Evolutionary conservation across 495 filamentous ascomycete species (phyloP).

Genomic region (Penicillium salamii): DNA sequence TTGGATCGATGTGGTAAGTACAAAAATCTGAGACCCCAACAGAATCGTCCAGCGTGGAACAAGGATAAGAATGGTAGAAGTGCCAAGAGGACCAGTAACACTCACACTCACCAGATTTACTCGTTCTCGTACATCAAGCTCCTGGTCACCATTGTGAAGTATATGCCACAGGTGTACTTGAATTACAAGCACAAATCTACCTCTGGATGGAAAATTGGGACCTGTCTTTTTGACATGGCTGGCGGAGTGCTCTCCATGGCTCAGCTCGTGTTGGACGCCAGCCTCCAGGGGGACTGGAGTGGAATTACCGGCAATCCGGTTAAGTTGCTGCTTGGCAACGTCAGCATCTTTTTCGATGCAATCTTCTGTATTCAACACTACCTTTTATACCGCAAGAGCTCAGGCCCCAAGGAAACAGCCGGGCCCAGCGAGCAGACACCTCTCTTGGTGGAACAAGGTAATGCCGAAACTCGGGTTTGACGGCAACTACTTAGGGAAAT

Average conservation of each 20-base stretch:
- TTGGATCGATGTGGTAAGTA: conserved; percentile 78
- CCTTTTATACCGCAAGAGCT: conserved; percentile 57
- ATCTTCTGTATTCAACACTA: conserved; percentile 90
- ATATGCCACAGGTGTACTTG: conserved; percentile 78
- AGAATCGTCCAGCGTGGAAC: background rate
- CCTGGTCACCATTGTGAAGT: conserved; percentile 85
- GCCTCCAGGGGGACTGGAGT: conserved; percentile 80
- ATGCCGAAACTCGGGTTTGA: background rate
- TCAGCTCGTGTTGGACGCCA: conserved; percentile 82
- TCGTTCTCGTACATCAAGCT: conserved; percentile 82
- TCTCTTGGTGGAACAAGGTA: conserved; percentile 21
- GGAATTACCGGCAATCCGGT: conserved; percentile 89
- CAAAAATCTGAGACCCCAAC: background rate
- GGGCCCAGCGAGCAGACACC: conserved; percentile 25
- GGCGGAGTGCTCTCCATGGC: conserved; percentile 80
- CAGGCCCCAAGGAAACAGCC: conserved; percentile 13
- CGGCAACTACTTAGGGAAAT: background rate
- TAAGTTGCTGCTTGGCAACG: conserved; percentile 80
- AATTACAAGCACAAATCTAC: conserved; percentile 85
- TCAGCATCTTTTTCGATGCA: conserved; percentile 80
- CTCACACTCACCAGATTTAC: conserved; percentile 59
- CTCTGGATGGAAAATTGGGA: conserved; percentile 78
- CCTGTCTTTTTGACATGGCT: conserved; percentile 79
- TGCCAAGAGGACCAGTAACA: background rate
- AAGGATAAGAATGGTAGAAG: conserved; percentile 6